Conservation (phyloP, 768 basidiomycete species). For the Kwoniella bestiolae region DNA sequence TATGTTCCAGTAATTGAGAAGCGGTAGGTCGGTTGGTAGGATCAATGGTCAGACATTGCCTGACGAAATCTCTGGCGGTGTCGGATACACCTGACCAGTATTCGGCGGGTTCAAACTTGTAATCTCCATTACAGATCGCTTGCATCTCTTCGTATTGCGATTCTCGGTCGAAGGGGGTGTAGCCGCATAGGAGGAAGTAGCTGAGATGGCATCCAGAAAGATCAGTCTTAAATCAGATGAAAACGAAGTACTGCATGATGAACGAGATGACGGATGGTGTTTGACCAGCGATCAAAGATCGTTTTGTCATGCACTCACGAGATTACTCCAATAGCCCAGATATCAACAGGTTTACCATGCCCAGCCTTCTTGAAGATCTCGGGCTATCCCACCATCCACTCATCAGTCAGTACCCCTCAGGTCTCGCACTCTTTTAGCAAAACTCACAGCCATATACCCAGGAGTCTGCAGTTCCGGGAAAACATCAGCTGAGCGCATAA, state of each 20-base stretch:
- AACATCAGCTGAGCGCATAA: neutral
- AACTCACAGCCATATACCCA: conserved; percentile 54
- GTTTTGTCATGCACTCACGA: no score
- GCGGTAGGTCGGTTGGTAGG: conserved; percentile 80
- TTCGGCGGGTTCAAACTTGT: conserved; percentile 78
- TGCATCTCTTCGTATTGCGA: conserved; percentile 80
- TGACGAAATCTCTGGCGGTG: conserved; percentile 77
- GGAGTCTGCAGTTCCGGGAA: conserved; percentile 41
- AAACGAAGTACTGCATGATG: no score
- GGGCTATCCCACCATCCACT: conserved; percentile 79
- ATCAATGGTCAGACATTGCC: conserved; percentile 80
- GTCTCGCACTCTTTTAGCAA: no score
- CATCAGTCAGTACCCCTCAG: conserved; percentile 6
- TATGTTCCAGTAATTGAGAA: conserved; percentile 70
- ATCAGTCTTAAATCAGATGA: no score
- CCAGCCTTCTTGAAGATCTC: conserved; percentile 97
- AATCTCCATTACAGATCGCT: conserved; percentile 90
- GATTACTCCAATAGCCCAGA: conserved; percentile 99
- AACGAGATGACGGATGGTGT: no score
- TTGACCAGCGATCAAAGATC: no score
- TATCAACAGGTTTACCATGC: conserved; percentile 90
- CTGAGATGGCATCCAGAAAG: conserved; percentile 21
- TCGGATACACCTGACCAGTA: conserved; percentile 60
- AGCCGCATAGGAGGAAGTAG: conserved; percentile 85
- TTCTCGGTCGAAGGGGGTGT: conserved; percentile 97